Conservation (phyloP, 306 rosid species). For the Cicer cuneatum region DNA sequence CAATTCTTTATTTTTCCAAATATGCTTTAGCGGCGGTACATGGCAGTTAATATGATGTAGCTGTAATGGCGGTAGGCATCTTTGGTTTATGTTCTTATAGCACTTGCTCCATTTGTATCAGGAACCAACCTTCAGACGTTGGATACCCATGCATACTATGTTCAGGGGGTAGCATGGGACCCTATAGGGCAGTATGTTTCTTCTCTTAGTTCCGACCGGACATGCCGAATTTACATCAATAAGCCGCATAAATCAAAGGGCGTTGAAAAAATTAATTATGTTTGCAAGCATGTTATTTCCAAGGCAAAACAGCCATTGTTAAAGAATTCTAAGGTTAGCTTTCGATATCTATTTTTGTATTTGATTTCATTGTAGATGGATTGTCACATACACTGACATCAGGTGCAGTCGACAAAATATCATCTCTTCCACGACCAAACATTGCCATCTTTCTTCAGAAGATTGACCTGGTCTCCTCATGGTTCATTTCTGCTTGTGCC, state of each 20-base stretch:
- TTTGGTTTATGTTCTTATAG: constrained; percentile 30
- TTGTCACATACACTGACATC: constrained; percentile 42
- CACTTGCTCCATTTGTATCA: constrained; percentile 45
- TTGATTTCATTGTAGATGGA: constrained; percentile 19
- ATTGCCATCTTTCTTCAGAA: constrained; percentile 91
- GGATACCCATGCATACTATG: constrained; percentile 89
- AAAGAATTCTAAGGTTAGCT: constrained; percentile 75
- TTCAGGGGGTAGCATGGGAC: constrained; percentile 99
- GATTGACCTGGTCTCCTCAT: constrained; percentile 97
- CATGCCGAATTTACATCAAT: constrained; percentile 80
- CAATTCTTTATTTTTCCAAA: constrained; percentile 5
- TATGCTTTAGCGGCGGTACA: constrained; percentile 17
- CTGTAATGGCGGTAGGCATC: not conserved
- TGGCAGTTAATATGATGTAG: constrained; percentile 34
- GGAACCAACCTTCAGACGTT: constrained; percentile 87
- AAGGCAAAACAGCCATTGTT: constrained; percentile 69
- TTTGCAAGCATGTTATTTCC: constrained; percentile 77
- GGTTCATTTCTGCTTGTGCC: constrained; percentile 92
- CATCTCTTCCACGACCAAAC: constrained; percentile 94
- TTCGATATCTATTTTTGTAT: constrained; percentile 30
- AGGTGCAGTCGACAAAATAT: constrained; percentile 65
- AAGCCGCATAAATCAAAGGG: constrained; percentile 77
- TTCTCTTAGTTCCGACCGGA: constrained; percentile 93
- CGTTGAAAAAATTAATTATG: constrained; percentile 64
- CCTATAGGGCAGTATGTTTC: constrained; percentile 78